Base-by-base conservation (phyloP, 495 filamentous ascomycete genomes). In the Penicillium lividum region DNA sequence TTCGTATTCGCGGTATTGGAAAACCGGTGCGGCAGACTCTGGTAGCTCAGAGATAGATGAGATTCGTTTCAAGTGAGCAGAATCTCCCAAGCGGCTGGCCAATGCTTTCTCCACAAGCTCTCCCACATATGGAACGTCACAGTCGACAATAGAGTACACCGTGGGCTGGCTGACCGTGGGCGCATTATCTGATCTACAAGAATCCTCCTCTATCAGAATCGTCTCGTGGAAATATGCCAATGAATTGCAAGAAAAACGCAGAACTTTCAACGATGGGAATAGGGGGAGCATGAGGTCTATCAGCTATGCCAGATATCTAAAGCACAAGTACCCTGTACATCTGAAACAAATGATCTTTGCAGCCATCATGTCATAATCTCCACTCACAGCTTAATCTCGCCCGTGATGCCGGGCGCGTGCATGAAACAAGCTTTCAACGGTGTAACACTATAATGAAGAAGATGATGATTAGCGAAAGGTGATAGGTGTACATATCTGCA, bases 371-470 rank as follows among this genome's bases (percentile, higher is more conserved):
- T 71, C 66, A 61, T 58, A 75, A 69, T 60, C 61, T 72, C 73
- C 68, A 94, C 90, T 94, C 86, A 95, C 89, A 97, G 78, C 79
- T 91, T 89, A 62, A 98, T 82, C 80, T 97, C 92, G 61, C 84
- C 81, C 77, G 84, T 66, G 73, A 85, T 74, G 43, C 76, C 77
- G 51, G 84, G 77, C n/a, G 83, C 82, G 74, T 92, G 90, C 86
- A 88, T 92, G 70, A 96, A 98, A 70, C 95, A 95, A 18, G 93
- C 92, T 70, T 89, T 89, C 53, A 98, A 76, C 27, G 93, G 91
- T 18, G 94, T 97, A 48, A 98, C 83, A 77, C 92, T 96, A 63
- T 33, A 5, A 30, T 42, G 46, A 54, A 34, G n/a, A 51, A 38
- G 46, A 13, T 9, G 22, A 25, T 29, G 1, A 63, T 72, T 56